Percentiles rank a stretch among this genome's conserved stretches.
phyloP scores from a whole-genome alignment of 495 filamentous ascomycete genomes.

The Penicillium bialowiezense region DNA sequence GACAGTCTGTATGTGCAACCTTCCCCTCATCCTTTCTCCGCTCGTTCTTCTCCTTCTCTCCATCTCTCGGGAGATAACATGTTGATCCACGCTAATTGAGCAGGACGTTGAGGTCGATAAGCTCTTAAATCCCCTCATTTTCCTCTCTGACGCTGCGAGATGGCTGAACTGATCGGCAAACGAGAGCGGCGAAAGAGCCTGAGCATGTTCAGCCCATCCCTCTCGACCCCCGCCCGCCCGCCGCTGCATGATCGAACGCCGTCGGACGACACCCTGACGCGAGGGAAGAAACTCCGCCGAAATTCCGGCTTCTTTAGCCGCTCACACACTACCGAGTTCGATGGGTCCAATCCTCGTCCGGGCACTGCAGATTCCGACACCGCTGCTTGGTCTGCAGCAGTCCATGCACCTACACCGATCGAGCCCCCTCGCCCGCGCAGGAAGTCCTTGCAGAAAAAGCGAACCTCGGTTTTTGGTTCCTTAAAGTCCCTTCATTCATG shows the following conservation, averaged over 20 bases:
- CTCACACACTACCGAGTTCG: constrained; percentile 20
- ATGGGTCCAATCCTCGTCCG: constrained; percentile 23
- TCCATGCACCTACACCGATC: constrained; percentile 20
- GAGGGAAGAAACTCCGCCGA: constrained; percentile 39
- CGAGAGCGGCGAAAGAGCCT: constrained; percentile 47
- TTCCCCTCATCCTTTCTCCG: constrained; percentile 27
- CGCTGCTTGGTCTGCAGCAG: constrained; percentile 17
- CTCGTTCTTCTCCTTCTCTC: background rate
- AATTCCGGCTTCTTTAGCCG: constrained; percentile 47
- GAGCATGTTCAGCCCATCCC: constrained; percentile 37
- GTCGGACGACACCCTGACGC: constrained; percentile 33
- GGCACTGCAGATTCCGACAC: constrained; percentile 30
- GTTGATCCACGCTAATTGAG: no score
- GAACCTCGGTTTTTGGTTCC: constrained; percentile 57
- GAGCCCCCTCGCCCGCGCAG: constrained; percentile 34
- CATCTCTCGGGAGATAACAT: no score
- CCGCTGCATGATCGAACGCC: constrained; percentile 34
- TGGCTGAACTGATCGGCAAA: constrained; percentile 38
- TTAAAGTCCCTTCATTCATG: constrained; percentile 49
- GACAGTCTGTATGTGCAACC: constrained; percentile 34
- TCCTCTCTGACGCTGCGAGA: constrained; percentile 17
- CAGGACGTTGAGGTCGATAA: constrained; percentile 31
- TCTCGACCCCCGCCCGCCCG: constrained; percentile 21
- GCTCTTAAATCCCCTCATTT: constrained; percentile 14
- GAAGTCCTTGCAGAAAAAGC: constrained; percentile 48